phyloP scores from a whole-genome alignment of 176 grass and related monocot species.

The Eragrostis curvula region DNA sequence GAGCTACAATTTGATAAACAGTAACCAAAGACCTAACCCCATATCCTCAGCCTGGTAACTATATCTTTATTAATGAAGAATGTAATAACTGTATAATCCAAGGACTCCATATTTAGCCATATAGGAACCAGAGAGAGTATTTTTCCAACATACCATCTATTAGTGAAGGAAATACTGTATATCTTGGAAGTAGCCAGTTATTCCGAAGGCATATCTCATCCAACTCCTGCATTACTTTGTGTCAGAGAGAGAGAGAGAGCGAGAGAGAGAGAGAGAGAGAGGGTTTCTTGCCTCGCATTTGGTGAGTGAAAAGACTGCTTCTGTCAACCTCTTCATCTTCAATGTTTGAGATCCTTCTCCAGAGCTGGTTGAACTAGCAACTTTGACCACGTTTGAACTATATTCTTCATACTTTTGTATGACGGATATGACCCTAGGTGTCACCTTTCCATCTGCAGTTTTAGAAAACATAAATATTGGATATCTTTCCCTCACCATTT shows the following conservation, averaged over 20 bases:
- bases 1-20: too few relatives aligned
- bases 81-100: too few relatives aligned
- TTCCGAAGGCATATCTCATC: constrained; percentile 44
- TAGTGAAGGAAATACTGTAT: constrained; percentile 47
- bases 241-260: constrained; percentile 11
- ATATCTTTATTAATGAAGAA: too few relatives aligned
- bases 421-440: constrained; percentile 34
- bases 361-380: too few relatives aligned
- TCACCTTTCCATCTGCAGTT: constrained; percentile 47
- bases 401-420: constrained; percentile 33
- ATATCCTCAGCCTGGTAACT: too few relatives aligned
- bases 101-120: too few relatives aligned
- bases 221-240: constrained; percentile 50
- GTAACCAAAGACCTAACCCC: too few relatives aligned
- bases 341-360: too few relatives aligned
- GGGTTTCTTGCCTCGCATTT: constrained; percentile 53
- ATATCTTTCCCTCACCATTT: not conserved
- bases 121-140: constrained; percentile 2
- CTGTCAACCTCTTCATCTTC: constrained; percentile 20
- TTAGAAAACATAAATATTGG: not conserved
- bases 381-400: constrained; percentile 32
- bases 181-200: constrained; percentile 61
- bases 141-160: constrained; percentile 35
- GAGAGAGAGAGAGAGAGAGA: too few relatives aligned
- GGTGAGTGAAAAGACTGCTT: constrained; percentile 39